Evolutionary conservation across 2,329 filamentous ascomycete species (phyloP).

Genomic region (Nemania diffusa): DNA sequence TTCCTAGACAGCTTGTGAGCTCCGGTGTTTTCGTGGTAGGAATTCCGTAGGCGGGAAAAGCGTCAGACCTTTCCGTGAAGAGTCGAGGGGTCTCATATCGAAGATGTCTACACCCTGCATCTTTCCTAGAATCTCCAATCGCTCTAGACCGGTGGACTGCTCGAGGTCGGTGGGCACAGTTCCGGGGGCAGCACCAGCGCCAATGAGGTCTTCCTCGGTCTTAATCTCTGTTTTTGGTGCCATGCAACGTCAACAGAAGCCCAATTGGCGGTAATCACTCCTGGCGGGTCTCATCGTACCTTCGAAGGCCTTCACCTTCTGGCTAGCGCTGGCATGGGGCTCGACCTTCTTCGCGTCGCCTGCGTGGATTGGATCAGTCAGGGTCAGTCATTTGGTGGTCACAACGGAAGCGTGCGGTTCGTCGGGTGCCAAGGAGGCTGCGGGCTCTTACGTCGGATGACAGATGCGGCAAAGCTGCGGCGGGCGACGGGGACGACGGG

Average conservation of each 20-base stretch:
- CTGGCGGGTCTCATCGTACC: constrained; percentile 54
- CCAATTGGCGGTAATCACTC: constrained; percentile 5
- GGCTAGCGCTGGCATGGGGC: constrained; percentile 55
- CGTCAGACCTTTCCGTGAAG: constrained; percentile 79
- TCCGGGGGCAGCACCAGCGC: constrained; percentile 82
- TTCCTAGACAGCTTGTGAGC: constrained; percentile 67
- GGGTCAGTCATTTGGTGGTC: not conserved
- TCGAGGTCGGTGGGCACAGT: constrained; percentile 93
- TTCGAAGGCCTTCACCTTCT: constrained; percentile 55
- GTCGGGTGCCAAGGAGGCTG: constrained; percentile 35
- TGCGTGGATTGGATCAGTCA: constrained; percentile 49
- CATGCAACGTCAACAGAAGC: constrained; percentile 40
- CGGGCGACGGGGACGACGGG: constrained; percentile 64
- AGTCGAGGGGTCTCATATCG: constrained; percentile 96
- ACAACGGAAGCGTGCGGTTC: constrained; percentile 31
- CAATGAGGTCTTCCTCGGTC: constrained; percentile 81
- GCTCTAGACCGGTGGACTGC: constrained; percentile 96
- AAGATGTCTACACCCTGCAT: constrained; percentile 99
- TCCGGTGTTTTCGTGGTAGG: constrained; percentile 29
- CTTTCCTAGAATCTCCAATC: constrained; percentile 98
- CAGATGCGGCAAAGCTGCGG: constrained; percentile 69
- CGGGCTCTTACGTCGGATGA: constrained; percentile 66
- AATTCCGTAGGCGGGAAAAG: not conserved
- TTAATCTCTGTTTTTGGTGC: constrained; percentile 75
- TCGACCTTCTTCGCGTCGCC: constrained; percentile 59